These are phyloP conservation scores for Mrakia hoshinonis DNA, from an alignment of 768 basidiomycete species.

Conservation along the genomic window DNA sequence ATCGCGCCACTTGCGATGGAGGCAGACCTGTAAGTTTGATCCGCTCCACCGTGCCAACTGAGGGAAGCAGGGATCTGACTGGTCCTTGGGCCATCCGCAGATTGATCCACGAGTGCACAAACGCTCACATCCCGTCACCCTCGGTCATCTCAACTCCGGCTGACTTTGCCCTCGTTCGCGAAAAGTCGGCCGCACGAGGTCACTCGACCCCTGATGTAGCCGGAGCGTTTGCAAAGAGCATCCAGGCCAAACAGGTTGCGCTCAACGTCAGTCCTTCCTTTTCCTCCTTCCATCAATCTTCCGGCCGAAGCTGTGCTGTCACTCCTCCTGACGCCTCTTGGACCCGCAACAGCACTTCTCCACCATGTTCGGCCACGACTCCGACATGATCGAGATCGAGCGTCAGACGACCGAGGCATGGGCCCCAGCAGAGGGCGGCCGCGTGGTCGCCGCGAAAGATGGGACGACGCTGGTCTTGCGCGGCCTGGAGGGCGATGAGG, in stretches of 20 bases:
- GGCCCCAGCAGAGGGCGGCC: not conserved
- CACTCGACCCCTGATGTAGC: constrained; percentile 75
- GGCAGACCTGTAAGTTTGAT: constrained; percentile 47
- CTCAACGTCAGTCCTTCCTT: constrained; percentile 53
- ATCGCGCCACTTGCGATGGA: constrained; percentile 51
- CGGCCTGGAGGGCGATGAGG: not conserved
- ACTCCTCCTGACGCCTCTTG: not conserved
- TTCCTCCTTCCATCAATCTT: not conserved
- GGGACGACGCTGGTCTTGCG: constrained; percentile 3
- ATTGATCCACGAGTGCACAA: constrained; percentile 70
- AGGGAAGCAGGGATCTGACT: not conserved
- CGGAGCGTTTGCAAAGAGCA: constrained; percentile 58
- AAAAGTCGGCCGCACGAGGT: constrained; percentile 55
- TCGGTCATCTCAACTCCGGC: constrained; percentile 39
- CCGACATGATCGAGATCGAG: constrained; percentile 15
- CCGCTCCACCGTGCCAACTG: not conserved
- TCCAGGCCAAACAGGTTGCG: constrained; percentile 55
- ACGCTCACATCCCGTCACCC: constrained; percentile 54
- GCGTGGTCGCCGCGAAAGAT: constrained; percentile 15
- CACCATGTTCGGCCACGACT: constrained; percentile 6
- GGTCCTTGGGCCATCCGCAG: constrained; percentile 38
- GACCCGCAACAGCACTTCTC: constrained; percentile 15
- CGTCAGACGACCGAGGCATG: not conserved
- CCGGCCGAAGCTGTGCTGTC: not conserved
- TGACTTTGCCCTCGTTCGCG: constrained; percentile 51